These are phyloP conservation scores for Pyrenophora seminiperda DNA, from an alignment of 2,329 filamentous ascomycete species.

Conservation along the genomic window DNA sequence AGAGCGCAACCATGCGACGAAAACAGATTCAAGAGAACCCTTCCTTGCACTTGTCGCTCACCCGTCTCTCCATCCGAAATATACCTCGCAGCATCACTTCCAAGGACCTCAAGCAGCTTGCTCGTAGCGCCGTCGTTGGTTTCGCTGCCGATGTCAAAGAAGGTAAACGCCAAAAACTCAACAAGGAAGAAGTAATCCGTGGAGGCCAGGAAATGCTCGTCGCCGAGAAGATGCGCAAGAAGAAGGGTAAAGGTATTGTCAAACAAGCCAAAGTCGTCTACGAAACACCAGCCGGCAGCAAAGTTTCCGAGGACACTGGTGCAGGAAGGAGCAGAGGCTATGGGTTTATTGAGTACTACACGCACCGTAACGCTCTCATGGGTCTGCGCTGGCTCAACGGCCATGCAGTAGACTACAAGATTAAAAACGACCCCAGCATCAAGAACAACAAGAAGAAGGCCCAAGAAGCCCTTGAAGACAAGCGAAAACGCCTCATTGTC, in stretches of 20 bases:
- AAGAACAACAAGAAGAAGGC: constrained; percentile 46
- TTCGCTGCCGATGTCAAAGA: constrained; percentile 89
- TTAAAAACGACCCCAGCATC: constrained; percentile 52
- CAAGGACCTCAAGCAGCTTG: constrained; percentile 89
- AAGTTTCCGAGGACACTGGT: constrained; percentile 76
- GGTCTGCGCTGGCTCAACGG: constrained; percentile 93
- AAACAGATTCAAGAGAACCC: constrained; percentile 91
- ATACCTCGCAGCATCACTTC: constrained; percentile 81
- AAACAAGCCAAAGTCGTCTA: constrained; percentile 95
- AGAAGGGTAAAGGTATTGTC: constrained; percentile 84
- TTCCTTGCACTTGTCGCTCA: constrained; percentile 83
- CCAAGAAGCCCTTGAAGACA: constrained; percentile 63
- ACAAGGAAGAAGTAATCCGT: constrained; percentile 84
- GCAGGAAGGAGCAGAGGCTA: constrained; percentile 89
- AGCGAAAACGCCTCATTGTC: constrained; percentile 86
- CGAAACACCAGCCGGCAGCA: constrained; percentile 82
- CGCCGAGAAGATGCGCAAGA: constrained; percentile 77
- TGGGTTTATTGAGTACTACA: constrained; percentile 95
- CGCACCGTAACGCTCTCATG: constrained; percentile 93
- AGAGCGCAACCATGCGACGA: constrained; percentile 84
- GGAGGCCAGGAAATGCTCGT: constrained; percentile 80
- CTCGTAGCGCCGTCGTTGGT: constrained; percentile 88
- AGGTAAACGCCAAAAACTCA: constrained; percentile 75
- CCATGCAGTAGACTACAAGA: constrained; percentile 61
- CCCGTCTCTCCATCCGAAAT: constrained; percentile 88